Percentiles rank a stretch among this genome's conserved stretches.
These are phyloP conservation scores for Globisporangium paroecandrum DNA, from an alignment of 352 stramenopile species.

Conservation along the genomic window DNA sequence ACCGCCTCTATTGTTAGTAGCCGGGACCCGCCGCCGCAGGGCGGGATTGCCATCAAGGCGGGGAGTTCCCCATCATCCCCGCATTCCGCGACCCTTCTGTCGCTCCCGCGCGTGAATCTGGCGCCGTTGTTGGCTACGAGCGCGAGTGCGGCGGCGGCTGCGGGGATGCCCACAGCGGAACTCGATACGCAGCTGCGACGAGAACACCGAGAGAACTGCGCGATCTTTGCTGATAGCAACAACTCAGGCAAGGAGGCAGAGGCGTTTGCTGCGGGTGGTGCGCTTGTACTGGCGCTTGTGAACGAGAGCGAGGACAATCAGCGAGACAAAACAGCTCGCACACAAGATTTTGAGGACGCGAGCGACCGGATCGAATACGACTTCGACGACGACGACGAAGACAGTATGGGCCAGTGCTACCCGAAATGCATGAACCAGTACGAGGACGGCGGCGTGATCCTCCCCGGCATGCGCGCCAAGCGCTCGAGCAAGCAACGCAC, in stretches of 20 bases:
- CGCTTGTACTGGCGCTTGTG: not conserved
- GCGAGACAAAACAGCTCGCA: not conserved
- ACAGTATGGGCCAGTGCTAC: conserved; percentile 39
- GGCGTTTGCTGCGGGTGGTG: not conserved
- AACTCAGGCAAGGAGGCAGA: not conserved
- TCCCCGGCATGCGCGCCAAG: conserved; percentile 4
- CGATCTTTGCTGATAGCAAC: not conserved
- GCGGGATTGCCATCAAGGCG: not conserved
- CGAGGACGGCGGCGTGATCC: conserved; percentile 16
- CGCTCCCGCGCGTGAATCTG: conserved; percentile 15
- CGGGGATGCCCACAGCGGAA: conserved; percentile 4
- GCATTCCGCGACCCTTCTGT: conserved; percentile 7
- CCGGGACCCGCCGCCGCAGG: not conserved
- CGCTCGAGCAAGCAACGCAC: conserved; percentile 10
- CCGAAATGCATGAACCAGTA: conserved; percentile 37
- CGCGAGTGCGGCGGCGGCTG: too few species aligned
- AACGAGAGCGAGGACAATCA: not conserved
- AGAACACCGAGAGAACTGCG: not conserved
- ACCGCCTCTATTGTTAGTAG: not conserved
- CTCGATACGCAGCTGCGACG: not conserved
- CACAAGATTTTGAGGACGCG: conserved; percentile 6
- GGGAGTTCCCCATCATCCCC: conserved; percentile 6
- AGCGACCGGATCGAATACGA: not conserved
- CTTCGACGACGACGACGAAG: not conserved
- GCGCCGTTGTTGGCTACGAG: conserved; percentile 15